Evolutionary conservation across 352 stramenopile genomes (phyloP), one percentile per base, ranked within the genome.

Genomic region (Peronospora belbahrii): DNA sequence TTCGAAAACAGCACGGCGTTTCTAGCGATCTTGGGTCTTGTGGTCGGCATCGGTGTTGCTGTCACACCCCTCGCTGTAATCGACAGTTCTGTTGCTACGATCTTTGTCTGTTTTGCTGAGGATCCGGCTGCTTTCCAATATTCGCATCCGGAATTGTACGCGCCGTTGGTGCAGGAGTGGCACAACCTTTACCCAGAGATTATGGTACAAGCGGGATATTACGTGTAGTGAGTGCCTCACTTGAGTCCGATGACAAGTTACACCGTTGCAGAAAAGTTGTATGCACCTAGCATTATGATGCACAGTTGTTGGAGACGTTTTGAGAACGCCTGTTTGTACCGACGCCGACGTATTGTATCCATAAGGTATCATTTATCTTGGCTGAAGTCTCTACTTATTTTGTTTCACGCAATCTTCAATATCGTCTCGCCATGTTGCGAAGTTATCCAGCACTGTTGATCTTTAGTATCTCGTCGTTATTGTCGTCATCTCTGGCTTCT

Each of bases 31-130:
- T 50, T 97, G 35, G 89, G 91, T 24, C 69, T 97, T n/a, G 59
- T 96, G 20, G 67, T 97, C 20, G 90, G 90, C 35, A 64, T 93
- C 22, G 75, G 90, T 5, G 65, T 97, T 10, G 82, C 87, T 14
- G 74, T 84, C 36, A 96, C 96, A 7, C 74, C 95, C 24, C 70
- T 97, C 24, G 82, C 83, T 35, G 89, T 97, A 24, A 89, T 98
- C 20, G 82, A 94, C 58, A 96, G 83, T 52, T 96, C 91, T 2
- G 88, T 98, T 13, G 92, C 95, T 32, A 97, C 94, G 2, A 90
- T 98, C 28, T 97, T 97, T 56, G 94, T 98, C 9, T 97, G 92
- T 70, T 98, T 97, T 60, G 93, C 93, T 2, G 88, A 98, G 63
- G 81, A 94, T 45, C 83, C 83, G 0, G 73, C 64, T 4, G 78